Conservation (phyloP, 2,329 filamentous ascomycete species). For the Penicillium digitatum region DNA sequence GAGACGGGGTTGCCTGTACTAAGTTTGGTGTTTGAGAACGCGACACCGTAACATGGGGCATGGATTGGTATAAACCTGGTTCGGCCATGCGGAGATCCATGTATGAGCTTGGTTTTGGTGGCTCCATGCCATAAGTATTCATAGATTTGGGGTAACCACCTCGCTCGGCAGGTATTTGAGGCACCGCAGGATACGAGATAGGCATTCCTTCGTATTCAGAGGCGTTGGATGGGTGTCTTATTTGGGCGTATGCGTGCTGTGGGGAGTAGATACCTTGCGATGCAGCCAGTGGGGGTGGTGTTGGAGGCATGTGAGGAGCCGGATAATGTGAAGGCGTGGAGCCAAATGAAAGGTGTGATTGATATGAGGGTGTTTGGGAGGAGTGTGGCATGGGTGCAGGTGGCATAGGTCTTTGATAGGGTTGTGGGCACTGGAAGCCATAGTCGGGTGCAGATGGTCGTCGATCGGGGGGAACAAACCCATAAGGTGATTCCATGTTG, state of each 20-base stretch:
- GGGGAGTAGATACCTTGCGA: constrained; percentile 33
- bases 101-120: constrained; percentile 29
- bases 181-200: constrained; percentile 19
- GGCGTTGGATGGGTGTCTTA: constrained; percentile 31
- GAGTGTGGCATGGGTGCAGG: constrained; percentile 40
- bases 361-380: constrained; percentile 35
- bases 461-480: constrained; percentile 44
- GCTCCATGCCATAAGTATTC: constrained; percentile 30
- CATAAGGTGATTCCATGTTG: constrained; percentile 47
- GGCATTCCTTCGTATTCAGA: constrained; percentile 33
- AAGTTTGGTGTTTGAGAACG: constrained; percentile 27
- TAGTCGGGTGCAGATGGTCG: constrained; percentile 51
- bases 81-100: constrained; percentile 38
- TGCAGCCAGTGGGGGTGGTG: constrained; percentile 43
- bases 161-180: constrained; percentile 21
- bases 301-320: constrained; percentile 41
- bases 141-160: constrained; percentile 28
- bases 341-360: constrained; percentile 44
- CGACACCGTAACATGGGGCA: constrained; percentile 24
- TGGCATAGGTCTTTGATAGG: constrained; percentile 34
- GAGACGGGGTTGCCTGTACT: constrained; percentile 33
- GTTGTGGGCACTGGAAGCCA: constrained; percentile 30
- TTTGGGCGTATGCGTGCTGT: constrained; percentile 33
- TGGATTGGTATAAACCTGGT: constrained; percentile 40
- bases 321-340: constrained; percentile 42